Evolutionary conservation across 305 asterid species (phyloP).

Genomic region (Euphrasia arctica): DNA sequence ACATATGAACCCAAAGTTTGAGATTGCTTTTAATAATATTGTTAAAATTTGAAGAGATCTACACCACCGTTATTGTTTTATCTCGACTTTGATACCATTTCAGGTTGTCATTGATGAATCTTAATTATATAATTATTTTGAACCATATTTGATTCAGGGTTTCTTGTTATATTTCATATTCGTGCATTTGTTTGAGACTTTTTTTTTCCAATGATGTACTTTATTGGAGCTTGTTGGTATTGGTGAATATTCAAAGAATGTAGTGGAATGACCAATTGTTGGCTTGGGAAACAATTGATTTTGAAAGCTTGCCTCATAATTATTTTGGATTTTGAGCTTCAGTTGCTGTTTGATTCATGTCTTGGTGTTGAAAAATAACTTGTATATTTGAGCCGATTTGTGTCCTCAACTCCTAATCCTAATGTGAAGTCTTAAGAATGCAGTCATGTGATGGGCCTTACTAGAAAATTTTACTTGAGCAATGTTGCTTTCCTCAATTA

Average conservation of each 20-base stretch:
- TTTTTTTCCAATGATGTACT: conserved; percentile 5
- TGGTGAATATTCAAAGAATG: no score
- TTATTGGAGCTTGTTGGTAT: background rate
- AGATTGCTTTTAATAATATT: conserved; percentile 20
- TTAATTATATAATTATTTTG: background rate
- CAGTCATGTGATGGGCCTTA: conserved; percentile 1
- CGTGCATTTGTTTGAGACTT: background rate
- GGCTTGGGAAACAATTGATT: no score
- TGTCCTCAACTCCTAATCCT: background rate
- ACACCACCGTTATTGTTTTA: conserved; percentile 1
- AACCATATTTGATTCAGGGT: conserved; percentile 1
- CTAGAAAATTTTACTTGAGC: background rate
- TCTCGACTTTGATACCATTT: background rate
- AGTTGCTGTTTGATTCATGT: conserved; percentile 1
- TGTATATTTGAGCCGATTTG: background rate
- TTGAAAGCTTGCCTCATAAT: no score
- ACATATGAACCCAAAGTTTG: conserved; percentile 22
- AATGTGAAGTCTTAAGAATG: background rate
- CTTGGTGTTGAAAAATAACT: background rate
- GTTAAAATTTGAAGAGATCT: background rate
- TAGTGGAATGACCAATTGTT: no score
- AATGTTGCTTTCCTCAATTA: background rate
- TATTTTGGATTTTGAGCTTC: no score
- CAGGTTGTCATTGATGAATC: background rate
- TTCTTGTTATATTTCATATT: background rate